Base-by-base conservation (phyloP, 331 rosid species). In the Cydonia oblonga region DNA sequence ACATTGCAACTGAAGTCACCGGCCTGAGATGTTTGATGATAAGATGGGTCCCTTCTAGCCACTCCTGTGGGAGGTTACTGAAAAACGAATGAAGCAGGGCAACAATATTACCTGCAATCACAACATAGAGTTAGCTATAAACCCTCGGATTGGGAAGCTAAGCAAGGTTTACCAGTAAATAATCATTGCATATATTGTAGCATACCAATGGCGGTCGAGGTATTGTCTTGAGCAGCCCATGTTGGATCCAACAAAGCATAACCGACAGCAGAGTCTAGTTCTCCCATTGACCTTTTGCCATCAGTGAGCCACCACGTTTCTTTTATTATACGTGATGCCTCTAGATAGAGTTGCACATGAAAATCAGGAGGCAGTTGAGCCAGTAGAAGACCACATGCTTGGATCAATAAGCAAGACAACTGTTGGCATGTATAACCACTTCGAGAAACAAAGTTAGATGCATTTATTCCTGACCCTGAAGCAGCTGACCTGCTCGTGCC, bases 201-300 rank as follows among this genome's bases (percentile, higher is more conserved):
- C 89, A 68, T 88, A 93, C 98, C 98, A 9, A 91, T 87, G 44
- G 96, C 97, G 35, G 97, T 95, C 44, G 98, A 95, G 79, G 98
- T 95, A 77, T 95, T 95, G 86, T 95, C 97, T 83, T 95, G 97
- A 74, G 98, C 96, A 62, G 98, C 98, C 98, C 98, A 91, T 26
- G 96, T 85, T 76, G 98, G 97, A 89, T 91, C 98, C 82, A 95
- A 87, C 88, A 95, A 87, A 70, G 98, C 91, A 80, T 95, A 95
- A 73, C 97, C 97, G 67, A 91, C 96, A 52, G 98, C 98, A 52
- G 98, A 95, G 83, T 95, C 95, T 74, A 91, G 82, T 84, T 91
- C 98, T 42, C 84, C 87, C 23, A 81, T 79, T 14, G 96, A 86
- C 78, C 93, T 80, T 74, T 86, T 95, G 38, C 86, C 79, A 84